phyloP scores from a whole-genome alignment of 768 basidiomycete genomes.

The Mycena galopus region DNA sequence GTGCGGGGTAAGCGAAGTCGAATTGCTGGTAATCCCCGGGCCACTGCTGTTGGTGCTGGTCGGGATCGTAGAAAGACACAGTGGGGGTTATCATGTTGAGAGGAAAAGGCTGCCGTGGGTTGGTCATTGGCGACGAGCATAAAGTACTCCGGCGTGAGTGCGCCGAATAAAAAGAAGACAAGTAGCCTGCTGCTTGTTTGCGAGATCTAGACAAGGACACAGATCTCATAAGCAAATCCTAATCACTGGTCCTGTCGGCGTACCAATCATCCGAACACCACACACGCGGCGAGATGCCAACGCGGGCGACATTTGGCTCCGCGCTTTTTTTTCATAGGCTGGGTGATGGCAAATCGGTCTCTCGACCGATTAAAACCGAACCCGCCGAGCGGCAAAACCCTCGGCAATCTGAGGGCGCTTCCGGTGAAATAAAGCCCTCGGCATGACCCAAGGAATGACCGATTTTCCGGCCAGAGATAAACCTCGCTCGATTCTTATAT shows the following conservation, averaged over 20 bases:
- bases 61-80: constrained; percentile 67
- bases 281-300: too few species aligned
- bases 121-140: neutral
- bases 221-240: neutral
- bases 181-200: neutral
- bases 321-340: too few species aligned
- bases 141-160: neutral
- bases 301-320: too few species aligned
- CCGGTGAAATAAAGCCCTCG: too few species aligned
- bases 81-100: constrained; percentile 66
- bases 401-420: too few species aligned
- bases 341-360: too few species aligned
- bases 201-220: neutral
- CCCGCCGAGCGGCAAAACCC: too few species aligned
- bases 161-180: neutral
- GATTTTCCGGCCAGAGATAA: too few species aligned
- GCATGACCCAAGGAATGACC: too few species aligned
- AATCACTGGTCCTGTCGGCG: constrained; percentile 24
- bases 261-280: neutral
- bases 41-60: constrained; percentile 39
- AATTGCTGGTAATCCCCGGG: constrained; percentile 38
- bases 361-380: too few species aligned
- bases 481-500: too few species aligned
- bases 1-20: constrained; percentile 35
- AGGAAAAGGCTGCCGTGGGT: neutral